Evolutionary conservation across 768 basidiomycete genomes (phyloP).

Genomic region (Austroboletus festivus): DNA sequence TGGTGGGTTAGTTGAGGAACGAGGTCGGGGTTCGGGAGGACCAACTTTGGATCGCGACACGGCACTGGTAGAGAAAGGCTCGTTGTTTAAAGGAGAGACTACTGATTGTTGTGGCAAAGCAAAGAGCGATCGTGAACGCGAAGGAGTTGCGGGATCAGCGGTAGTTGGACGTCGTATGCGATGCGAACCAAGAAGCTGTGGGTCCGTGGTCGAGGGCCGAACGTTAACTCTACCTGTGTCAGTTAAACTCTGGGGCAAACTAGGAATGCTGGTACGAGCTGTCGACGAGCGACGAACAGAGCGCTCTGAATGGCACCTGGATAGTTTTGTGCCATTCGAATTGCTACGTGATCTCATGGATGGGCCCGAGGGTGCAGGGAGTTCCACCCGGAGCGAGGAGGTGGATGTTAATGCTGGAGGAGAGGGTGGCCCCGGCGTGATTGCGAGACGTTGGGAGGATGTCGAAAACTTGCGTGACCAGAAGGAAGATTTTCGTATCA

Average conservation of each 20-base stretch:
- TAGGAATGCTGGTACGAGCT: constrained; percentile 8
- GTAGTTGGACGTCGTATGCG: constrained; percentile 38
- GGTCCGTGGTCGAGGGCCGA: constrained; percentile 19
- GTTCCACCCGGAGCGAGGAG: constrained; percentile 42
- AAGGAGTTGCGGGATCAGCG: constrained; percentile 38
- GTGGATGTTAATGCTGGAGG: constrained; percentile 41
- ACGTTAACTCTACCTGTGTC: constrained; percentile 4
- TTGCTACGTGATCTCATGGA: constrained; percentile 19
- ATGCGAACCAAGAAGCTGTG: constrained; percentile 13
- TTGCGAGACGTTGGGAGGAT: constrained; percentile 30
- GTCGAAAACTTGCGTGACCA: constrained; percentile 55
- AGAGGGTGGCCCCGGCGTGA: constrained; percentile 32
- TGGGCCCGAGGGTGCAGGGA: constrained; percentile 11
- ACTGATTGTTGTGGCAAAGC: constrained; percentile 20
- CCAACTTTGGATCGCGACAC: constrained; percentile 18
- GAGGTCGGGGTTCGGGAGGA: constrained; percentile 40
- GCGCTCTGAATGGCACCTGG: constrained; percentile 44
- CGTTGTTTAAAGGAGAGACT: constrained; percentile 10
- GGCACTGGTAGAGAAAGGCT: constrained; percentile 1
- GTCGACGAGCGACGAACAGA: constrained; percentile 10
- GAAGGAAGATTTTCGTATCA: constrained; percentile 62
- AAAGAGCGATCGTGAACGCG: constrained; percentile 31
- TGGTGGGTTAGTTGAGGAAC: constrained; percentile 63
- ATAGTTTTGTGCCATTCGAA: constrained; percentile 32
- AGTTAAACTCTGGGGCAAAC: constrained; percentile 10